Evolutionary conservation across 2,329 filamentous ascomycete genomes (phyloP).

Genomic region (Aspergillus udagawae): DNA sequence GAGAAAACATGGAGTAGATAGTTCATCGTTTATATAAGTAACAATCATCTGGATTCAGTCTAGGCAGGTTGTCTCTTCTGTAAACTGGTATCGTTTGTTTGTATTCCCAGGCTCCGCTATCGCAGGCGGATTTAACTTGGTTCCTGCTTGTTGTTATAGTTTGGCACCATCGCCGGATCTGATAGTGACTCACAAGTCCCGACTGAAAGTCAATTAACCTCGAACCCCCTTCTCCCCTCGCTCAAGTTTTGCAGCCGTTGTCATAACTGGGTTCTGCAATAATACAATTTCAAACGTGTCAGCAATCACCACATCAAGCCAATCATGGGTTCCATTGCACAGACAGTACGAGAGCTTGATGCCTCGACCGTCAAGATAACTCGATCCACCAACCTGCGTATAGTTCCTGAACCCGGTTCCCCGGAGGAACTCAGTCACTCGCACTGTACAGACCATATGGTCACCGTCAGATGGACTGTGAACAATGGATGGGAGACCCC

Average conservation of each 20-base stretch:
- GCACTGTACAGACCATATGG: slow-evolving; percentile 79
- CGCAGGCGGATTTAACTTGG: not conserved
- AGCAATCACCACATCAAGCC: not conserved
- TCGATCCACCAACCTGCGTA: slow-evolving; percentile 30
- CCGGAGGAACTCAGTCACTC: slow-evolving; percentile 38
- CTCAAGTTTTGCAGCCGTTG: no score
- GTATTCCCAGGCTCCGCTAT: not conserved
- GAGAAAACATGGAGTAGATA: not conserved
- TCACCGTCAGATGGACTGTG: slow-evolving; percentile 65
- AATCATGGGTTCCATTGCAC: slow-evolving; percentile 30
- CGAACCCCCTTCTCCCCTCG: not conserved
- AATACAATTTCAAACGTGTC: not conserved
- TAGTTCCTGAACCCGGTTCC: slow-evolving; percentile 37
- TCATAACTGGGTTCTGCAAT: not conserved
- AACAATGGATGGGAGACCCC: slow-evolving; percentile 68
- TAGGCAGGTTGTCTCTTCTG: not conserved
- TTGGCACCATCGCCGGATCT: not conserved
- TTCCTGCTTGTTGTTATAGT: not conserved
- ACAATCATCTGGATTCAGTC: not conserved
- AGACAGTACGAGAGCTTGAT: slow-evolving; percentile 33
- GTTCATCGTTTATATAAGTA: not conserved
- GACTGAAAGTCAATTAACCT: not conserved
- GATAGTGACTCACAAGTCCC: slow-evolving; percentile 9
- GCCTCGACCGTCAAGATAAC: slow-evolving; percentile 39
- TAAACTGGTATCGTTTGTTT: not conserved